phyloP scores from a whole-genome alignment of 345 rosid species.

The Hibiscus tridactylites region DNA sequence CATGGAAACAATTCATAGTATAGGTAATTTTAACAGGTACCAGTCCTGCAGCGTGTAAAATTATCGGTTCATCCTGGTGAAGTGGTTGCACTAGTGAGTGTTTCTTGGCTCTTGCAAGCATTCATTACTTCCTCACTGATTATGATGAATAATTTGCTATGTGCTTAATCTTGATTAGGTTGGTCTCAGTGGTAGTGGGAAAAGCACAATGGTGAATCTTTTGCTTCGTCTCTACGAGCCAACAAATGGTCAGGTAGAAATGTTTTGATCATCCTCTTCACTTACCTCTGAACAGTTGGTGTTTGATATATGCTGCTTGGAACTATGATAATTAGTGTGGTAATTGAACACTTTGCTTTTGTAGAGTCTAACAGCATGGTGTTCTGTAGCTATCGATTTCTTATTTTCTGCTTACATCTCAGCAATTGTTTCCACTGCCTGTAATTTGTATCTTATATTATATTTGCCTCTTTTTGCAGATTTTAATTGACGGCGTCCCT shows the following conservation, averaged over 20 bases:
- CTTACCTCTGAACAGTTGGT: background rate
- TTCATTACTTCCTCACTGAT: constrained; percentile 8
- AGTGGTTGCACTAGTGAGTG: constrained; percentile 77
- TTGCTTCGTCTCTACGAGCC: constrained; percentile 85
- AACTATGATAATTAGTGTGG: background rate
- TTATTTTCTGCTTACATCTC: background rate
- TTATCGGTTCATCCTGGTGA: constrained; percentile 63
- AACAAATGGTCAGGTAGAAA: constrained; percentile 69
- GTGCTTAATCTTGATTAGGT: constrained; percentile 41
- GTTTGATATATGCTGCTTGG: background rate
- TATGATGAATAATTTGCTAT: constrained; percentile 8
- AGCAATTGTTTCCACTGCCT: background rate
- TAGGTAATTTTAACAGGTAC: constrained; percentile 38
- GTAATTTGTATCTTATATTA: background rate
- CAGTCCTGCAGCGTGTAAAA: constrained; percentile 57
- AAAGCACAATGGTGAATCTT: constrained; percentile 85
- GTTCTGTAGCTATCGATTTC: background rate
- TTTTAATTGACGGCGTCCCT: constrained; percentile 76
- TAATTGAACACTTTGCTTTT: background rate
- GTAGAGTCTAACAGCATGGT: background rate
- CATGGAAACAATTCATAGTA: background rate
- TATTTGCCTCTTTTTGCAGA: constrained; percentile 28
- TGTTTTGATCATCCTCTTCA: constrained; percentile 5
- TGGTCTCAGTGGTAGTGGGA: constrained; percentile 98
- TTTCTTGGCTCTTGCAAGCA: background rate